A percentile compares a stretch with the other conserved stretches of the same genome.
These are phyloP conservation scores for Saturnispora bothae DNA, from an alignment of 805 yeast species.

Conservation along the genomic window DNA sequence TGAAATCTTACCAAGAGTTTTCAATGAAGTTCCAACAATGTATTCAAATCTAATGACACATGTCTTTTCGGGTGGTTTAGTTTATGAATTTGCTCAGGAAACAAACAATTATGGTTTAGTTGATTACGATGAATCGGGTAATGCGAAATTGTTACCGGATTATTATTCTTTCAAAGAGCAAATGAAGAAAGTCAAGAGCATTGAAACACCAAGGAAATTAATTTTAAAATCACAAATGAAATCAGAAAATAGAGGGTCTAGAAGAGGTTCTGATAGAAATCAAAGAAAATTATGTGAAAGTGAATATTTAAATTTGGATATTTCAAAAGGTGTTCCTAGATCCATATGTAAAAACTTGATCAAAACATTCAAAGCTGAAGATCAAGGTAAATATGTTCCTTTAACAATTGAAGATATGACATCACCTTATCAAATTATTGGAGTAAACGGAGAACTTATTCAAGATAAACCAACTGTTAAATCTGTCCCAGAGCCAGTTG, in stretches of 20 bases:
- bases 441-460: constrained; percentile 31
- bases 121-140: constrained; percentile 35
- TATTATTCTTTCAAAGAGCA: constrained; percentile 34
- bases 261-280: constrained; percentile 1
- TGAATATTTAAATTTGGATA: constrained; percentile 34
- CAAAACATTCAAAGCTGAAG: constrained; percentile 8
- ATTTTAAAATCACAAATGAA: constrained; percentile 11
- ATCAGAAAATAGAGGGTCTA: constrained; percentile 4
- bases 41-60: constrained; percentile 69
- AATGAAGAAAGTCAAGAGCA: constrained; percentile 27
- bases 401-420: constrained; percentile 34
- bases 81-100: constrained; percentile 81
- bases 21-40: constrained; percentile 67
- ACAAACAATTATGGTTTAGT: constrained; percentile 79
- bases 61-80: constrained; percentile 92
- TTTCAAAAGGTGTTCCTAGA: constrained; percentile 39
- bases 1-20: constrained; percentile 53
- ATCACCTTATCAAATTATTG: constrained; percentile 32
- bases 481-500: constrained; percentile 19
- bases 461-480: constrained; percentile 18
- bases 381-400: constrained; percentile 40
- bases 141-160: constrained; percentile 34
- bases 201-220: constrained; percentile 18
- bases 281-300: constrained; percentile 26
- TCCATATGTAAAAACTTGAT: constrained; percentile 12